phyloP scores from a whole-genome alignment of 768 basidiomycete genomes.

The Boletus pseudo-olivaceus region DNA sequence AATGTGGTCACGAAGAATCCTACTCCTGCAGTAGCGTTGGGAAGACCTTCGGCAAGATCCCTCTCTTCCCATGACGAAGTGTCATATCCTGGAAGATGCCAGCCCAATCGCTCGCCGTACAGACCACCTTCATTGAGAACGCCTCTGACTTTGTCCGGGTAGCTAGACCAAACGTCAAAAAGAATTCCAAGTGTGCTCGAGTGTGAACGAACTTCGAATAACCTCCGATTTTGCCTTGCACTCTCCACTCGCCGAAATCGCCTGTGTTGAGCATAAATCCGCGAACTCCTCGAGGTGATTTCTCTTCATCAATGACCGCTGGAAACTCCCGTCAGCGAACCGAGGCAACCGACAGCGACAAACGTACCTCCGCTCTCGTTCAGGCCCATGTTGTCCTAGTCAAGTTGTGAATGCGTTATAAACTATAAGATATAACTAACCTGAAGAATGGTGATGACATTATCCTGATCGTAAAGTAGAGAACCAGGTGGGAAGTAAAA shows the following conservation, averaged over 20 bases:
- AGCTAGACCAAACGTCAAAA: slow-evolving; percentile 41
- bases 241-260: slow-evolving; percentile 60
- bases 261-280: slow-evolving; percentile 70
- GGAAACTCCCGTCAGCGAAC: neutral
- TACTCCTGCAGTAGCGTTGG: slow-evolving; percentile 56
- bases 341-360: neutral
- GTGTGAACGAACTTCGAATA: slow-evolving; percentile 49
- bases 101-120: slow-evolving; percentile 66
- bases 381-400: slow-evolving; percentile 76
- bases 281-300: slow-evolving; percentile 74
- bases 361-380: slow-evolving; percentile 55
- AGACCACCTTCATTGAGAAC: slow-evolving; percentile 72
- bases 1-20: slow-evolving; percentile 83
- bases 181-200: neutral
- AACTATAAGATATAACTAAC: slow-evolving; percentile 33
- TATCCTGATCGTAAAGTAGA: slow-evolving; percentile 51
- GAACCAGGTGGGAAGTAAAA: slow-evolving; percentile 61
- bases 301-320: slow-evolving; percentile 50
- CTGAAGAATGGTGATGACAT: slow-evolving; percentile 76
- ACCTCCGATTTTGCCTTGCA: slow-evolving; percentile 75
- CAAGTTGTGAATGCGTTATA: neutral
- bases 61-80: slow-evolving; percentile 57
- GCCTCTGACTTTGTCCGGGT: slow-evolving; percentile 67
- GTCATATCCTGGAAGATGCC: slow-evolving; percentile 73
- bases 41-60: slow-evolving; percentile 57